phyloP scores from a whole-genome alignment of 306 rosid genomes.

The Pyrus communis region DNA sequence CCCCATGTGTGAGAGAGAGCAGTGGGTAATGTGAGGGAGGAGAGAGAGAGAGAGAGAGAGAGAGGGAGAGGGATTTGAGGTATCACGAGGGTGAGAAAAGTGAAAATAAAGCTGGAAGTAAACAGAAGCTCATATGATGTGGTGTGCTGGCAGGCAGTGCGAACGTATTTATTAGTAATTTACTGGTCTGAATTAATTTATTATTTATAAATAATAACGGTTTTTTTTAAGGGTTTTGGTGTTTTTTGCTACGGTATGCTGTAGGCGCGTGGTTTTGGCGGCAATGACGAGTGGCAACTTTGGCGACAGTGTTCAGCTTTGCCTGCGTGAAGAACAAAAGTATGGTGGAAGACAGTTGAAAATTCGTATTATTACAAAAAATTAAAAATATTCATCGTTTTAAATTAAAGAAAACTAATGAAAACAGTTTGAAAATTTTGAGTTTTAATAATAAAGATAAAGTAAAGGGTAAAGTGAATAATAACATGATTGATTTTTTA shows the following conservation, averaged over 20 bases:
- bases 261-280: constrained; percentile 1
- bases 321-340: neutral
- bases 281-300: neutral
- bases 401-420: neutral
- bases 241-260: neutral
- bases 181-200: neutral
- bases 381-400: too few relatives aligned
- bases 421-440: too few relatives aligned
- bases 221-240: neutral
- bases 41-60: neutral
- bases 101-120: constrained; percentile 15
- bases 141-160: constrained; percentile 19
- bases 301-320: neutral
- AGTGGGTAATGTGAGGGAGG: neutral
- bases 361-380: neutral
- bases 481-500: too few relatives aligned
- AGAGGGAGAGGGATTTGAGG: neutral
- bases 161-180: constrained; percentile 9
- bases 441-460: too few relatives aligned
- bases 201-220: neutral
- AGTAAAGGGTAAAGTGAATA: too few relatives aligned
- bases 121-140: constrained; percentile 10
- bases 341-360: neutral
- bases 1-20: constrained; percentile 30
- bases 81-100: constrained; percentile 45